Evolutionary conservation across 192 early-diverging fungal species (phyloP).

Genomic region (Coemansia sp.): DNA sequence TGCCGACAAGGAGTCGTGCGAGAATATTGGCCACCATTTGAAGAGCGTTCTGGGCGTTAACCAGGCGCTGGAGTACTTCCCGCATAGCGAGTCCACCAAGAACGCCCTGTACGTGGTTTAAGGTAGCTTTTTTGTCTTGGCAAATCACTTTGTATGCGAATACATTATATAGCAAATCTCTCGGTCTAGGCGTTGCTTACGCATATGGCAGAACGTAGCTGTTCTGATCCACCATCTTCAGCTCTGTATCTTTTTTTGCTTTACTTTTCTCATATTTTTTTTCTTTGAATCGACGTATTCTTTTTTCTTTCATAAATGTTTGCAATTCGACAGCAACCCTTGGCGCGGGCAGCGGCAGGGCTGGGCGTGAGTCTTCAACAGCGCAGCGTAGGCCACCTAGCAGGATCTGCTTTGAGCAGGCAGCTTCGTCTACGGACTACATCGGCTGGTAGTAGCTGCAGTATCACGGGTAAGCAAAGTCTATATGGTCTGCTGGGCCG

Average conservation of each 20-base stretch:
- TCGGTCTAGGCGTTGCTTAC: not conserved
- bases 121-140: not conserved
- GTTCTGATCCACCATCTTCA: not conserved
- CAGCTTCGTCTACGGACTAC: not conserved
- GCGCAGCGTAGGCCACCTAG: slow-evolving; percentile 1
- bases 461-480: slow-evolving; percentile 13
- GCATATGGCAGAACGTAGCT: not conserved
- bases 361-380: not conserved
- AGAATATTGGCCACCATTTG: slow-evolving; percentile 61
- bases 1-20: slow-evolving; percentile 38
- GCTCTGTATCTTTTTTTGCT: slow-evolving; percentile 8
- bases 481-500: not conserved
- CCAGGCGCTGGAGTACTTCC: slow-evolving; percentile 61
- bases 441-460: not conserved
- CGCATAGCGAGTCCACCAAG: slow-evolving; percentile 60
- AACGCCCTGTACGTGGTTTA: slow-evolving; percentile 41
- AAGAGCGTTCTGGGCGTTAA: slow-evolving; percentile 59
- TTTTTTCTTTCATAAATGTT: not conserved
- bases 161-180: not conserved
- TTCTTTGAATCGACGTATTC: not conserved
- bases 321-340: not conserved
- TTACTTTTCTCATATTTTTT: not conserved
- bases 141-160: not conserved
- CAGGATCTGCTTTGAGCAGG: not conserved
- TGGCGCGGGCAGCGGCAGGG: not conserved